Evolutionary conservation across 441 rosid species (phyloP), one percentile per base, ranked within the genome.

Genomic region (Lepidium campestre): DNA sequence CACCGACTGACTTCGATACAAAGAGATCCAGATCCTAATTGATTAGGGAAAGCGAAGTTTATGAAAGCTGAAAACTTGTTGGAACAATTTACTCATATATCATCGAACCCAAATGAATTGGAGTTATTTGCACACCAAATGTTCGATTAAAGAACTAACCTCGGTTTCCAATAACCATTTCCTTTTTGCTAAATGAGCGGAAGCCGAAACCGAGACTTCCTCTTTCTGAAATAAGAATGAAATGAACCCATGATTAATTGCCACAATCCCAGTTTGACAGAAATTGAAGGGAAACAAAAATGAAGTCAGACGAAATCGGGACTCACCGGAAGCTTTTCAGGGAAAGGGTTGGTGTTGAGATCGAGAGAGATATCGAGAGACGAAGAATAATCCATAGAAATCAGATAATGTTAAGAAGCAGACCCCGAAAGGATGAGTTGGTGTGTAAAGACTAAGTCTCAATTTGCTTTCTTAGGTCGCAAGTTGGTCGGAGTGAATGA

Each of bases 301-400:
- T 3, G 53, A 27, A n/a, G n/a, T 49, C 31, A 39, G 5, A 17
- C 2, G 13, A 13, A 20, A 25, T 40, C 19, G 5, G 36, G 54
- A 60, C 45, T 74, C 46, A 71, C 73, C 57, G 23, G 31, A 49
- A 59, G 67, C 71, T 72, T 68, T 57, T 78, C 79, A n/a, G 64
- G 45, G 17, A 41, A 40, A 64, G 86, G 67, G 46, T 74, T 82
- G 74, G 72, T 65, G 56, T 80, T 86, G 78, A 90, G 92, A 48
- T 80, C 85, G 13, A 90, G 85, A 58, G 87, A 72, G 13, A 82
- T 76, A 62, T 80, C 79, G 18, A 76, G 81, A 41, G 35, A 29
- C 49, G 75, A 63, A 45, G 79, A 76, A 67, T 35, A 44, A 31
- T 34, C 67, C 69, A 70, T 37, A 27, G 5, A 17, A 12, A 23